Conservation (phyloP, 257 asterid genomes). For the Solanum sejunctum region DNA sequence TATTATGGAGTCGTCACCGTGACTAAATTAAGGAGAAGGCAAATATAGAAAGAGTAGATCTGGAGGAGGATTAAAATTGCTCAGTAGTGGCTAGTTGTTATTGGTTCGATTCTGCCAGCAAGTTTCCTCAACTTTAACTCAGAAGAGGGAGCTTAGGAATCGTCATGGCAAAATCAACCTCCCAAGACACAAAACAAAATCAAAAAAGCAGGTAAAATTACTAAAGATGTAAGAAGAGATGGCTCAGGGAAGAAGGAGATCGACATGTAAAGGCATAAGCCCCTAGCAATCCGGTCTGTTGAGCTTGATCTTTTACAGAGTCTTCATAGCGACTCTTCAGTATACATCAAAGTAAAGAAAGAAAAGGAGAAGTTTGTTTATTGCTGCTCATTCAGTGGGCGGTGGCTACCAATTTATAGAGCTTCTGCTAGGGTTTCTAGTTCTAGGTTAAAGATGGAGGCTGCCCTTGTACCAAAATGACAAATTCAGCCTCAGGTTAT, state of each 20-base stretch:
- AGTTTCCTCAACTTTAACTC: not conserved
- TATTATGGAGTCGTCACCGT: constrained; percentile 56
- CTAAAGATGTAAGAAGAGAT: not conserved
- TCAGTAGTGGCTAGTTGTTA: constrained; percentile 1
- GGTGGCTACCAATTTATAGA: not conserved
- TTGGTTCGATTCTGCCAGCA: constrained; percentile 9
- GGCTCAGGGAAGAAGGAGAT: not conserved
- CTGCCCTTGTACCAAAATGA: not conserved
- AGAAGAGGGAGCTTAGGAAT: constrained; percentile 3
- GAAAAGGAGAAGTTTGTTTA: not conserved
- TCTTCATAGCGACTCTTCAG: not conserved
- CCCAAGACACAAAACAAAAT: not conserved
- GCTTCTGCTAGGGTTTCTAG: not conserved
- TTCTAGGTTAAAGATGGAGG: not conserved
- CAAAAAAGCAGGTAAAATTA: no score
- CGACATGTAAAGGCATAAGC: constrained; percentile 8
- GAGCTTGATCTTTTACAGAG: constrained; percentile 14
- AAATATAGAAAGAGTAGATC: not conserved
- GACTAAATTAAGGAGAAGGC: not conserved
- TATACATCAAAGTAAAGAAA: not conserved
- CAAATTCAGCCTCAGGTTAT: not conserved
- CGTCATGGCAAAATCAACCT: not conserved
- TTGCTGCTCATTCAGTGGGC: not conserved
- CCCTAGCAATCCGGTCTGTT: constrained; percentile 15
- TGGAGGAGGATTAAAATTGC: not conserved